Base-by-base conservation (phyloP, 75 land plant species). In the Selaginella tamariscina region DNA sequence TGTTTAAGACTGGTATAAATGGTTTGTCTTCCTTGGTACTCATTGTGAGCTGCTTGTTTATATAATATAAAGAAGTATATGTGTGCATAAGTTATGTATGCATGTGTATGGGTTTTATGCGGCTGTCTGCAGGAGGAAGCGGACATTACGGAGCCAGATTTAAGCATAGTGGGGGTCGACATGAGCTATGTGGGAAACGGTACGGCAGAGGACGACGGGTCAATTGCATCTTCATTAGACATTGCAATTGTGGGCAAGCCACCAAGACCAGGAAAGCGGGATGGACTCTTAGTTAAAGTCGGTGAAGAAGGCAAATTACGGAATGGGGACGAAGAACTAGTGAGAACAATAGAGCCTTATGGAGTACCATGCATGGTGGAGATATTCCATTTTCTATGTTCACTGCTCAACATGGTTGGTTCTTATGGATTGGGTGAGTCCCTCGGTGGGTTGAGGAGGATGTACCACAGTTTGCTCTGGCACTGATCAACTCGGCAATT, bases 331-430 rank as follows among this genome's bases (percentile, higher is more conserved):
- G 65, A 73, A 68, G 88, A 85, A 29, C 60, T 62, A 55, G 75
- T 71, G 29, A 64, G 79, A 1, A 72, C 75, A 73, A 76, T 77
- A 30, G 96, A 89, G 49, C 88, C 98, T 29, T 94, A 85, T 79
- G 98, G 98, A 27, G 70, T 94, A 32, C 92, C 92, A 0, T 84
- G 89, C 74, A 85, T 91, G 85, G 87, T 90, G 56, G 98, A 94
- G 75, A 90, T 94, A 69, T 94, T 94, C 62, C 88, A 81, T 39
- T 95, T 83, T 68, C 64, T 95, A 21, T 95, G 99, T 66, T 91
- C 97, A 9, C 79, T 95, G 32, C 72, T 95, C 70, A 87, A 90
- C 73, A 70, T 74, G 55, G 84, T 68, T 27, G 99, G 89, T 71
- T 86, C 87, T 18, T 66, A 69, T 28, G 82, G 73, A 5, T 32